Percentiles rank a stretch among this genome's conserved stretches.
These are phyloP conservation scores for Diphasiastrum complanatum DNA, from an alignment of 83 land plant genomes.

Conservation along the genomic window DNA sequence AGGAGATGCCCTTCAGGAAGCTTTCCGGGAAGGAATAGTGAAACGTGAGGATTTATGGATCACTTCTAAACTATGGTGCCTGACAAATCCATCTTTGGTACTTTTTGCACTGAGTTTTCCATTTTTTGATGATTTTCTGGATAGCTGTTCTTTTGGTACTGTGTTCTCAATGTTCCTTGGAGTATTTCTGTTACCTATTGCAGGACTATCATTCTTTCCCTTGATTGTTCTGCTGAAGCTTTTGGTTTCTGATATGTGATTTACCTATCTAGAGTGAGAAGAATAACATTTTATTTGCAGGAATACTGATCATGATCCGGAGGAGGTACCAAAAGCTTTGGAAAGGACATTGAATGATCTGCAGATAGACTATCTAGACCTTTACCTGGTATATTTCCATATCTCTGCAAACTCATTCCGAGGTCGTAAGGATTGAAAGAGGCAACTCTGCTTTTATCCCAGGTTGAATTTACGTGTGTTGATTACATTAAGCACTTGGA, in stretches of 20 bases:
- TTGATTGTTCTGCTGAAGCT: not conserved
- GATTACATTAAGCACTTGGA: not conserved
- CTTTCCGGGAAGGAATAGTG: constrained; percentile 19
- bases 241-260: not conserved
- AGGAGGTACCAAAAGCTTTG: constrained; percentile 25
- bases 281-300: too few relatives aligned
- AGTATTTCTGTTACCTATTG: not conserved
- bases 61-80: constrained; percentile 22
- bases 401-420: not conserved
- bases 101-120: not conserved
- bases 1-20: constrained; percentile 19
- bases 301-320: constrained; percentile 19
- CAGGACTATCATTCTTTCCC: not conserved
- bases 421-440: not conserved
- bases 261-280: not conserved
- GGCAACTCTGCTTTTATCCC: not conserved
- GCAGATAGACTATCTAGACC: constrained; percentile 32
- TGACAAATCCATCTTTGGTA: not conserved
- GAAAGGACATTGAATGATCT: constrained; percentile 23
- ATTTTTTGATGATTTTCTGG: not conserved
- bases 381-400: constrained; percentile 24
- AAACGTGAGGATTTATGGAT: constrained; percentile 34
- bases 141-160: not conserved
- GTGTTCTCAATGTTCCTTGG: not conserved
- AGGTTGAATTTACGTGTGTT: not conserved